phyloP scores from a whole-genome alignment of 305 asterid species.

The Euphrasia arctica region DNA sequence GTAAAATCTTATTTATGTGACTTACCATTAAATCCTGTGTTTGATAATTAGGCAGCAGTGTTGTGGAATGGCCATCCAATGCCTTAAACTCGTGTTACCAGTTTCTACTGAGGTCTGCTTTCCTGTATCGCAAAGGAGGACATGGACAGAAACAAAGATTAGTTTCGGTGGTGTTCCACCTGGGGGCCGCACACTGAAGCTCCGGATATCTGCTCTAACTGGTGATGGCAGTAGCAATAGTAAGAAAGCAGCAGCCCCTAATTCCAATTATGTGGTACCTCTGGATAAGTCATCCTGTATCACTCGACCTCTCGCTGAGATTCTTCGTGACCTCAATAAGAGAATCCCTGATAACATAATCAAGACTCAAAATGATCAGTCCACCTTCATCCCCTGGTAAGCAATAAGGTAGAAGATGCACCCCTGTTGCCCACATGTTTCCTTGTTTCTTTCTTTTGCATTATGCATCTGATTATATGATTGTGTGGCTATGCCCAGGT shows the following conservation, averaged over 20 bases:
- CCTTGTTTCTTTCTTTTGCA: not conserved
- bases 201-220: constrained; percentile 47
- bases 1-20: not conserved
- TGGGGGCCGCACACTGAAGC: constrained; percentile 34
- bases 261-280: constrained; percentile 87
- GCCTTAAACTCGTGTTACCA: constrained; percentile 39
- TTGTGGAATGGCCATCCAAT: constrained; percentile 48
- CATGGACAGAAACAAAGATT: constrained; percentile 24
- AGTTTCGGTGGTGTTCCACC: constrained; percentile 29
- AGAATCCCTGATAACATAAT: constrained; percentile 84
- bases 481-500: constrained; percentile 46
- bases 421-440: not conserved
- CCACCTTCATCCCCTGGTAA: constrained; percentile 80
- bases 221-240: constrained; percentile 21
- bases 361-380: constrained; percentile 48
- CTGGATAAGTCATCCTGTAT: constrained; percentile 76
- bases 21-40: not conserved
- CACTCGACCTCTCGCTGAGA: constrained; percentile 92
- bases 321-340: constrained; percentile 87
- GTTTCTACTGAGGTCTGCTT: constrained; percentile 31
- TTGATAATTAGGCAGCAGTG: constrained; percentile 26
- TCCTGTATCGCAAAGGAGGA: constrained; percentile 17
- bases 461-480: constrained; percentile 25
- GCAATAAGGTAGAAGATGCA: constrained; percentile 1
- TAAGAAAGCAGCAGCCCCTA: constrained; percentile 34